Base-by-base conservation (phyloP, 108 stramenopile genomes). In the Cyclotella sp. region DNA sequence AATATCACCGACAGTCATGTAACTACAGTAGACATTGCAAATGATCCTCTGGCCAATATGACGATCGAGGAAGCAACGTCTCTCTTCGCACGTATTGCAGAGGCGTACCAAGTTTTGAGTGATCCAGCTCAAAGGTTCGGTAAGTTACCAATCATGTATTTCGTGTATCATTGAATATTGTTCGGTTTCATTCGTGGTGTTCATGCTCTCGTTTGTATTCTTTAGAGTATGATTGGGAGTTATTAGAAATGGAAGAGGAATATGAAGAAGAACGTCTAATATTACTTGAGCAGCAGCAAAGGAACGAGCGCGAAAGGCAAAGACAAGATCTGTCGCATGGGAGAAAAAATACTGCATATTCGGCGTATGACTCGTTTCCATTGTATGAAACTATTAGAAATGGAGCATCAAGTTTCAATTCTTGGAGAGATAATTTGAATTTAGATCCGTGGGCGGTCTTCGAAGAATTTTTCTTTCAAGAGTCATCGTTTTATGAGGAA, bases 391-490 rank as follows among this genome's bases (percentile, higher is more conserved):
- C 47, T 42, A 66, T 80, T 13, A 66, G 63, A 66, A 75, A 76
- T 62, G 70, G 74, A 39, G 75, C 75, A 68, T 71, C 64, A 42
- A 82, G 64, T 40, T 82, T 82, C 53, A 30, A 75, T 30, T 53
- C 80, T n/a, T 81, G 80, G 80, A 81, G 75, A 47, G 55, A 79
- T 73, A 44, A 57, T 47, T 75, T 84, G 24, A 85, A 83, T 67
- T 83, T 73, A 41, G 90, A 91, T 86, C 90, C 90, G 13, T 80
- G 84, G 76, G 63, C 62, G 14, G 79, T 89, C 6, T 91, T 91
- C 74, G 87, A 89, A 63, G 87, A 91, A 12, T 86, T 91, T 77
- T 89, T 91, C 58, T 91, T 88, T 81, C 85, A 87, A 52, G 67
- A 78, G 11, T 60, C 83, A 15, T 40, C 83, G 13, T 46, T 64